Conservation (phyloP, 805 yeast species). For the Starmerella powellii region DNA sequence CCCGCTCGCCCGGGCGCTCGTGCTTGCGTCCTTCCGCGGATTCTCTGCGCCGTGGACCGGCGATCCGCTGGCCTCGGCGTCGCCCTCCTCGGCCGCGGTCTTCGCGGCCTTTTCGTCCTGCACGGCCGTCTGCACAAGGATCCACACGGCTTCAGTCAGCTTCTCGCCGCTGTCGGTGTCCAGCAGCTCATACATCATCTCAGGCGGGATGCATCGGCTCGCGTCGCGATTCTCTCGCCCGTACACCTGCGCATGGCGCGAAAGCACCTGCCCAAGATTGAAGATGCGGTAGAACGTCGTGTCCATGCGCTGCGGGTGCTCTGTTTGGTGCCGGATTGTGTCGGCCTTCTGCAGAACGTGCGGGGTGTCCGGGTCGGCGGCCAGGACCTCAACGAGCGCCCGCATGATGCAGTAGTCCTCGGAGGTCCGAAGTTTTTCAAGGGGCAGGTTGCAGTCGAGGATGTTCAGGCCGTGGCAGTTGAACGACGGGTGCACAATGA, state of each 20-base stretch:
- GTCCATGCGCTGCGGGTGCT: constrained; percentile 2
- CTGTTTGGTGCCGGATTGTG: background rate
- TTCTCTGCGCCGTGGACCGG: too few species aligned
- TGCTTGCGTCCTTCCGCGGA: too few species aligned
- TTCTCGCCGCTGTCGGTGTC: too few species aligned
- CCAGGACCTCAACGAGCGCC: constrained; percentile 16
- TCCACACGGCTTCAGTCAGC: too few species aligned
- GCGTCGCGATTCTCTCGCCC: background rate
- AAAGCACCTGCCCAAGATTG: background rate
- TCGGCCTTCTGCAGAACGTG: background rate
- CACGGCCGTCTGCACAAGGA: too few species aligned
- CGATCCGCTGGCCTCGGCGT: too few species aligned
- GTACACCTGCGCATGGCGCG: background rate
- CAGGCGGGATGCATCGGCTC: too few species aligned
- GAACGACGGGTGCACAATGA: constrained; percentile 18
- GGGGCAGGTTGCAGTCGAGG: constrained; percentile 13
- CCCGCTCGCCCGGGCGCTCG: background rate
- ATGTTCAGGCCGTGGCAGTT: constrained; percentile 11
- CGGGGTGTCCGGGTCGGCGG: constrained; percentile 1
- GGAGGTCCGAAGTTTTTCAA: constrained; percentile 29
- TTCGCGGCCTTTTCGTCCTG: too few species aligned
- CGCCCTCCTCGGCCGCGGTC: too few species aligned
- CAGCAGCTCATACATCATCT: too few species aligned
- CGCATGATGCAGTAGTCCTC: constrained; percentile 27
- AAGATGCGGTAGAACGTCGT: background rate